Percentiles rank a stretch among this genome's conserved stretches.
Evolutionary conservation across 2,329 filamentous ascomycete species (phyloP).

Genomic region (Cercospora canescens): DNA sequence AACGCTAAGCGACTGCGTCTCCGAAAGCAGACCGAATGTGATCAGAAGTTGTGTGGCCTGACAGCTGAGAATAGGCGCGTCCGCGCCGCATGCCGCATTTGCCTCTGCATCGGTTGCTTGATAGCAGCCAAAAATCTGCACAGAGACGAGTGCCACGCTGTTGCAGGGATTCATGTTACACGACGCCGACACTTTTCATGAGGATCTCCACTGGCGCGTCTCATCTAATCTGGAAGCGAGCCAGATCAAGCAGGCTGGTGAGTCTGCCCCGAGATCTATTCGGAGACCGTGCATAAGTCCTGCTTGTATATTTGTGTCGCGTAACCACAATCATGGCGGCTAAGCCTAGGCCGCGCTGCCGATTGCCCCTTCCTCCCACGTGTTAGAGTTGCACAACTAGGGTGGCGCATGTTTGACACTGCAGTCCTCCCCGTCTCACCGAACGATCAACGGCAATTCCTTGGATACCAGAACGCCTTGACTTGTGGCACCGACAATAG

Average conservation of each 20-base stretch:
- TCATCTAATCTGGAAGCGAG: conserved; percentile 11
- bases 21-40: background rate
- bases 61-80: background rate
- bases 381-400: background rate
- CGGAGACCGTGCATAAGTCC: background rate
- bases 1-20: background rate
- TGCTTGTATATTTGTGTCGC: background rate
- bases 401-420: background rate
- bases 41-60: background rate
- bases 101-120: background rate
- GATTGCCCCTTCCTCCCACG: conserved; percentile 1
- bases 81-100: background rate
- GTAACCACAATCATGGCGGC: background rate
- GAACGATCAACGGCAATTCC: background rate
- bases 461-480: background rate
- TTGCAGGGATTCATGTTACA: conserved; percentile 19
- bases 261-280: background rate
- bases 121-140: conserved; percentile 5
- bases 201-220: conserved; percentile 19
- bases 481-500: background rate
- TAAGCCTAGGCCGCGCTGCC: background rate
- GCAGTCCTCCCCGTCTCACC: background rate
- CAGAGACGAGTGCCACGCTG: conserved; percentile 15
- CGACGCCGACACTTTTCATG: conserved; percentile 13
- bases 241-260: background rate